Base-by-base conservation (phyloP, 495 filamentous ascomycete species). In the Xylaria palmicola region DNA sequence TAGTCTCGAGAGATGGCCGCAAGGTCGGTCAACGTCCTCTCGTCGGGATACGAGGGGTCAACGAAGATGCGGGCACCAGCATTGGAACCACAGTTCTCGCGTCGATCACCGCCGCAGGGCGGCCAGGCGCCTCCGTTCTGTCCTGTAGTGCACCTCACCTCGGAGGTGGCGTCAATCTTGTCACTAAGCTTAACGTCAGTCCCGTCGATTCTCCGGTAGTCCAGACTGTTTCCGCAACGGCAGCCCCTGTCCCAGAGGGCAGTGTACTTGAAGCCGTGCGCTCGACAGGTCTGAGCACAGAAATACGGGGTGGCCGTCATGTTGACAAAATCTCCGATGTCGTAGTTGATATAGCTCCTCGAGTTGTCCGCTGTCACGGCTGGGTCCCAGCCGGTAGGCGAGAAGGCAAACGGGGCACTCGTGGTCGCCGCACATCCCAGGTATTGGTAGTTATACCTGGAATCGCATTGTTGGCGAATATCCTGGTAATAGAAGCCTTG, bases 221-320 rank as follows among this genome's bases (percentile, higher is more conserved):
- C 9, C 5, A 53, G 58, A 15, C 48, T 19, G 26, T 29, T 64
- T 15, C 64, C 66, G 57, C 68, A 73, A 40, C 37, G 43, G 57
- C 65, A 70, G 10, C 27, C n/a, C 44, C 66, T 66, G 41, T 64
- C 39, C 13, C 43, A 48, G 29, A 71, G 22, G 22, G 63, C 52
- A 13, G 70, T 13, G 27, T 57, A 73, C 44, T 68, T 69, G 59
- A 60, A 73, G 27, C 72, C 72, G 26, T 58, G 62, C 6, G 54
- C 65, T 36, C 70, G 58, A 59, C 72, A 73, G 20, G 49, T 58
- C 10, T 50, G 50, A 30, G 56, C 56, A 45, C 71, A 74, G 60
- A 60, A 51, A 39, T 69, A 52, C 7, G 64, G 67, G 10, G 67
- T 68, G 7, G 55, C 43, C 0, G 71, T 72, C 37, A 52, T 61